Evolutionary conservation across 495 filamentous ascomycete genomes (phyloP).

Genomic region (Cryomyces minteri): DNA sequence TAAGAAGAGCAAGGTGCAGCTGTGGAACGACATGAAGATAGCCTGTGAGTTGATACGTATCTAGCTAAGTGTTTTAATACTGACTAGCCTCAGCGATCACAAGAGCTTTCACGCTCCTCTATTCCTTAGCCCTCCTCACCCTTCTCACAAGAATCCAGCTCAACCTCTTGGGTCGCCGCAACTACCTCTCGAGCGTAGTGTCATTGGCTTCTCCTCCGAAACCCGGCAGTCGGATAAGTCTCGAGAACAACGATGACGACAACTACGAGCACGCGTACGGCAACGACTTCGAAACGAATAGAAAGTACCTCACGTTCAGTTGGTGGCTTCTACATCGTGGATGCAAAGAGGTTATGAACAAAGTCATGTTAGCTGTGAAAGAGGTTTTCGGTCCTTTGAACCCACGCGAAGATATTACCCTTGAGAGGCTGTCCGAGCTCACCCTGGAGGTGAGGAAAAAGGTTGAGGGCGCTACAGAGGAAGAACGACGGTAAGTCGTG

Average conservation of each 20-base stretch:
- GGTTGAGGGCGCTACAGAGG: constrained; percentile 59
- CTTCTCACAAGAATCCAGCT: constrained; percentile 92
- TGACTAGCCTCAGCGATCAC: constrained; percentile 51
- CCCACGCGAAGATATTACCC: constrained; percentile 70
- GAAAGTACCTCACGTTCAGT: constrained; percentile 83
- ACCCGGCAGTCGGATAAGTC: constrained; percentile 47
- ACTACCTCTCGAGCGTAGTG: constrained; percentile 88
- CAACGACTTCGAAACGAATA: constrained; percentile 84
- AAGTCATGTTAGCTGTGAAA: constrained; percentile 61
- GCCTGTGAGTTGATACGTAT: constrained; percentile 40
- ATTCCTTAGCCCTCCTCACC: constrained; percentile 73
- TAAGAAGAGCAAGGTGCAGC: constrained; percentile 69
- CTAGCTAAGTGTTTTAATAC: neutral
- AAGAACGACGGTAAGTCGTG: constrained; percentile 36
- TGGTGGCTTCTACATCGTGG: constrained; percentile 96
- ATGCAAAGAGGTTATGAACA: constrained; percentile 62
- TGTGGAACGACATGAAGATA: constrained; percentile 98
- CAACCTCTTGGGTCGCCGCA: constrained; percentile 86
- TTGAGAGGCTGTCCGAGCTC: constrained; percentile 59
- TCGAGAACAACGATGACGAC: constrained; percentile 82
- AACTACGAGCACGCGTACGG: constrained; percentile 62
- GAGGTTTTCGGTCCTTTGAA: constrained; percentile 72
- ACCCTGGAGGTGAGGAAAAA: constrained; percentile 60
- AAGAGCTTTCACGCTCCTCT: constrained; percentile 75
- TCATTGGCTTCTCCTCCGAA: constrained; percentile 52